Conservation (phyloP, 2,329 filamentous ascomycete species). For the Colletotrichum noveboracense region DNA sequence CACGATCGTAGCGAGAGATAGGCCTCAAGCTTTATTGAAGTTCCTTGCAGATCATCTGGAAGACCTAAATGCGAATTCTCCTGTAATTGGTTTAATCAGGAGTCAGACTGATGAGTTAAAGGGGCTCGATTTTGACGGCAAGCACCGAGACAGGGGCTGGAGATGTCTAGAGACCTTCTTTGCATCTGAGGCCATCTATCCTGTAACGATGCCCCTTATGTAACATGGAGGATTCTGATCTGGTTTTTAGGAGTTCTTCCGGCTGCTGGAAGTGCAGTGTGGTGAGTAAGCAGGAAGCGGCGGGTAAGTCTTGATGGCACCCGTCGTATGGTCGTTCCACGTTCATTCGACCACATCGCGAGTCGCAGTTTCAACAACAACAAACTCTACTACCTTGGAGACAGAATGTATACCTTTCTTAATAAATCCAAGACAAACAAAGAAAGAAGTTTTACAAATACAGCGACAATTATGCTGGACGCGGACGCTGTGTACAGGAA, state of each 20-base stretch:
- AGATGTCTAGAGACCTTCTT: background rate
- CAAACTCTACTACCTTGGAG: background rate
- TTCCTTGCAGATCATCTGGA: background rate
- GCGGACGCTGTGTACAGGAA: too few species aligned
- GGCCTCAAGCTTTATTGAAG: background rate
- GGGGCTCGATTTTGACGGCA: background rate
- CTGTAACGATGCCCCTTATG: background rate
- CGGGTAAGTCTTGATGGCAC: background rate
- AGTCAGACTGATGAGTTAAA: background rate
- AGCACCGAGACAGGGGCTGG: background rate
- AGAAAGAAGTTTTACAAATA: too few species aligned
- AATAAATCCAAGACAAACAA: too few species aligned
- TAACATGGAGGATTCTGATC: background rate
- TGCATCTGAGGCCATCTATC: background rate
- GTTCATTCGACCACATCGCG: background rate
- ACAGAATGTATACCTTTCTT: too few species aligned
- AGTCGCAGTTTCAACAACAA: background rate
- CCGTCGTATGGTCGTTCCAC: background rate
- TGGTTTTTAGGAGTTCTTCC: background rate
- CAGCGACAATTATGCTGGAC: too few species aligned
- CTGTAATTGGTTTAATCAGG: background rate
- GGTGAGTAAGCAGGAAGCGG: background rate
- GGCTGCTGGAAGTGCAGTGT: background rate
- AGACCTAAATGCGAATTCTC: background rate
- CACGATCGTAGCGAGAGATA: background rate